Base-by-base conservation (phyloP, 1,284 basidiomycete genomes). In the Trametes polyzona region DNA sequence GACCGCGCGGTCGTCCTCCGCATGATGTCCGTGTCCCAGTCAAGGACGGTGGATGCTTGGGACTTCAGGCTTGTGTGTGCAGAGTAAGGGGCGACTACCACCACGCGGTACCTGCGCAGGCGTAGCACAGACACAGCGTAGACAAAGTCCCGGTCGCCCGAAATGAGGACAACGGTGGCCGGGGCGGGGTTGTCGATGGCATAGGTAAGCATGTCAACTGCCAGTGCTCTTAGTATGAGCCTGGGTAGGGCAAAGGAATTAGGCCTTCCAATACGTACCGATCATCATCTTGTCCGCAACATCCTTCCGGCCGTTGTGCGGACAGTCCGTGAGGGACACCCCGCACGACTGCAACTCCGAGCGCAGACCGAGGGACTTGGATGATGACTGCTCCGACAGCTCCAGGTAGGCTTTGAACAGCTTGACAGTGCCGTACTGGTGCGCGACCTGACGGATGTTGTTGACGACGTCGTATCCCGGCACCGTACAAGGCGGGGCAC, bases 181-280 rank as follows among this genome's bases (percentile, higher is more conserved):
- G 82, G 79, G 3, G 76, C 55, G 11, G 79, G 76, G 54, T 80
- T 79, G 71, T 87, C 84, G 55, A 84, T 79, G 2, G 82, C 83
- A 67, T 80, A 80, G 1, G 78, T 74, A 53, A 87, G 69, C 79
- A 87, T 84, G 63, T 87, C 85, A 26, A 83, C 83, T 84, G 55
- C 12, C 23, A 8, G 40, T 16, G 24, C 27, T 24, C 24, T 50
- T 40, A 39, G 35, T 32, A 32, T 47, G 30, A 41, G 41, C 16
- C 3, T 43, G 14, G 6, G 4, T 14, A 16, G n/a, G 24, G 33
- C 6, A 26, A 30, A 12, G 47, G 78, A 78, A 47, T 80, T 73
- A 5, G 42, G 19, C 21, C 30, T 1, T 64, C 58, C 21, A 37
- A 63, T 70, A 19, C 37, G n/a, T n/a, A 71, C 71, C 71, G 21